Percentiles rank a stretch among this genome's conserved stretches.
phyloP scores from a whole-genome alignment of 2,329 filamentous ascomycete genomes.

The Penicillium sp. region DNA sequence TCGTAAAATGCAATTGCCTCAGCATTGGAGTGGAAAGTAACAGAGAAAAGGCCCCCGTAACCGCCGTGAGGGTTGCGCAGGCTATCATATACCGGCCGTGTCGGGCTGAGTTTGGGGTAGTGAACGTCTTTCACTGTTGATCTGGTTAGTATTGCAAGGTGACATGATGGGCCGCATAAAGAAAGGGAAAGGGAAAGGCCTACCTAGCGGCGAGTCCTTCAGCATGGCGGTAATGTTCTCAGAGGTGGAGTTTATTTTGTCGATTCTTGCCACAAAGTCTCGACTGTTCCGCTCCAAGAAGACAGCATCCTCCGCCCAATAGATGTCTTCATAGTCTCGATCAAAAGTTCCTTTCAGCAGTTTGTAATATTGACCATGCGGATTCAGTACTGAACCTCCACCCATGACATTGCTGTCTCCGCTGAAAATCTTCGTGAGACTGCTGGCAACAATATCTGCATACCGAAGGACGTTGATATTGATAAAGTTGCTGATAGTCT shows the following conservation, averaged over 20 bases:
- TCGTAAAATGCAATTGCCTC: conserved; percentile 86
- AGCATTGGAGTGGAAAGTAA: conserved; percentile 72
- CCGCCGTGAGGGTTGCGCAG: conserved; percentile 75
- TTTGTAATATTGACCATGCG: conserved; percentile 70
- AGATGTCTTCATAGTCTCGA: conserved; percentile 79
- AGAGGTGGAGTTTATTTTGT: conserved; percentile 82
- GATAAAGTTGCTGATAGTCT: conserved; percentile 94
- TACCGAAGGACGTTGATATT: conserved; percentile 91
- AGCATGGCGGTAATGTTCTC: conserved; percentile 80
- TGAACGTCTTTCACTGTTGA: conserved; percentile 74
- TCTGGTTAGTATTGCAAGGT: conserved; percentile 31
- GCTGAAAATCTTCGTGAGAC: conserved; percentile 94
- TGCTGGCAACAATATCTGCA: conserved; percentile 91
- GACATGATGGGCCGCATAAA: neutral
- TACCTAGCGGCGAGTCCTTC: conserved; percentile 58
- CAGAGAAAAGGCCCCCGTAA: conserved; percentile 87
- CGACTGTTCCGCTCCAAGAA: conserved; percentile 97
- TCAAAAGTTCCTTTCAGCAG: conserved; percentile 69
- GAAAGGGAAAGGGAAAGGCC: conserved; percentile 12
- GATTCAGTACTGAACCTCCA: conserved; percentile 70
- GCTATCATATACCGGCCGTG: conserved; percentile 74
- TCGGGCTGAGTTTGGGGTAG: conserved; percentile 81
- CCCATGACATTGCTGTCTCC: conserved; percentile 99
- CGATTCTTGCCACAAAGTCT: conserved; percentile 82
- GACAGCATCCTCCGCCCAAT: conserved; percentile 91